A percentile compares a stretch with the other conserved stretches of the same genome.
These are phyloP conservation scores for Hippophae gyantsensis DNA, from an alignment of 306 rosid species.

Conservation along the genomic window DNA sequence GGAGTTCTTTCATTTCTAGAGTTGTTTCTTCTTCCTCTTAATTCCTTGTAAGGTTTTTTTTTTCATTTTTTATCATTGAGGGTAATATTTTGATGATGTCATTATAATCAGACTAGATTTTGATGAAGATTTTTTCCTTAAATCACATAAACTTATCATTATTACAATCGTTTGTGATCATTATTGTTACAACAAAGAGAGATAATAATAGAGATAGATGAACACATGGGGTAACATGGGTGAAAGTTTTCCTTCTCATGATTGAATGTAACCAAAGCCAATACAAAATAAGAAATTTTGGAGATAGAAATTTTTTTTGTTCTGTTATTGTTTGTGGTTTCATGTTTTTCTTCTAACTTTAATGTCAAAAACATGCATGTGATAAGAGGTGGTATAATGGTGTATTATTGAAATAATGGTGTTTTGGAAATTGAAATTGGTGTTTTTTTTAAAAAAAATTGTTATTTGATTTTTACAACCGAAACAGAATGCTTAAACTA, in stretches of 20 bases:
- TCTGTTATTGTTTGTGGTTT: too few relatives aligned
- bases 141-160: conserved; percentile 42
- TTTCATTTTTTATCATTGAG: neutral
- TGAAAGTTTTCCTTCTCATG: conserved; percentile 54
- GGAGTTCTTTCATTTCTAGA: conserved; percentile 27
- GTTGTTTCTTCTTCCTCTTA: conserved; percentile 6
- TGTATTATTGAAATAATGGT: too few relatives aligned
- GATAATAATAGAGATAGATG: conserved; percentile 26
- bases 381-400: too few relatives aligned
- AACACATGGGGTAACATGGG: conserved; percentile 25
- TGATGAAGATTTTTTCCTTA: conserved; percentile 21
- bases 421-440: too few relatives aligned
- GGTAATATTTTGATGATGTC: neutral
- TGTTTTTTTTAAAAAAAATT: too few relatives aligned
- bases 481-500: too few relatives aligned
- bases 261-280: neutral
- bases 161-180: conserved; percentile 41
- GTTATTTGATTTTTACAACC: too few relatives aligned
- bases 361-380: too few relatives aligned
- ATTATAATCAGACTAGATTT: neutral
- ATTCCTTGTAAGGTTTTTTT: neutral
- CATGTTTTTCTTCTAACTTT: too few relatives aligned
- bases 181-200: conserved; percentile 28
- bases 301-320: too few relatives aligned
- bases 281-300: too few relatives aligned